Evolutionary conservation across 768 basidiomycete genomes (phyloP), one percentile per base, ranked within the genome.

Genomic region (Podaxis sp.): DNA sequence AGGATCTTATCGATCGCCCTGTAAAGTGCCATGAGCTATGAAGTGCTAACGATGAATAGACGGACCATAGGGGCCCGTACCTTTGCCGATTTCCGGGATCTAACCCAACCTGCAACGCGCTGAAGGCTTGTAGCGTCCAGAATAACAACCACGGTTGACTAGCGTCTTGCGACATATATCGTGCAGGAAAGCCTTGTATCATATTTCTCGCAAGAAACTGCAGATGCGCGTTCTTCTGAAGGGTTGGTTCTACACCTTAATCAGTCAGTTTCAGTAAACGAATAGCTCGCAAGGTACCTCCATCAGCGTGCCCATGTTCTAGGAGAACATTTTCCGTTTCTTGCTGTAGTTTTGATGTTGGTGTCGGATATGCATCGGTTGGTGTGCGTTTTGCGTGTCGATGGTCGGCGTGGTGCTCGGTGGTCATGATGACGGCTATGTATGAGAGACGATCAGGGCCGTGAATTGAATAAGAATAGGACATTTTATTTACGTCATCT

Each of bases 61-160:
- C 0, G 25, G 1, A 6, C 25, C 18, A 27, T 27, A 3, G 10
- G n/a, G n/a, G 47, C n/a, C 70, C 80, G 58, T 65, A 93, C 93
- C 84, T 78, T 64, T 91, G 85, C 70, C 87, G 90, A 67, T 84
- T 93, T 18, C 75, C 80, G 1, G 87, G 86, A 77, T 95, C 94
- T 53, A 96, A 67, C 1, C 77, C 87, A 5, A 92, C 87, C 53
- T 93, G 91, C 47, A 96, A 69, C 2, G 86, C 69, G 66, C 90
- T 88, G 67, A 97, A 89, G 13, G 88, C 79, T 66, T 99, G 95
- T 9, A 95, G 70, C 0, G 87, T 88, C 95, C 97, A 98, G 74
- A 91, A 98, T 61, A 98, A 71, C 28, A 98, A 76, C 97, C 97
- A 98, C 0, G 97, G 91, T 67, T 96, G 89, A 65, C 92, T 95